Conservation (phyloP, 768 basidiomycete species). For the Amanita pseudoporphyria region DNA sequence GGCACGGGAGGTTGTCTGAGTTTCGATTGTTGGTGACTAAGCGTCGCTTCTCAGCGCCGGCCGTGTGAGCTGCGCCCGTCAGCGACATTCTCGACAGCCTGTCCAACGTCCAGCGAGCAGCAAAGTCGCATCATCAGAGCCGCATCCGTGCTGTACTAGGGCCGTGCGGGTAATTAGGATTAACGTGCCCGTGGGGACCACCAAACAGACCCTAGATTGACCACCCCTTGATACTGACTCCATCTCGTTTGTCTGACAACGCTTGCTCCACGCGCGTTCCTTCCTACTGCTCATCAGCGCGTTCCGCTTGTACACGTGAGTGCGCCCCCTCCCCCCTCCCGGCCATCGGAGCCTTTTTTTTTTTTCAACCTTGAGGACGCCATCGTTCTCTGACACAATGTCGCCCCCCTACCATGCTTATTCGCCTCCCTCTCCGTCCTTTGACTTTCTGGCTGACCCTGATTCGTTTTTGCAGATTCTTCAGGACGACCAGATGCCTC, state of each 20-base stretch:
- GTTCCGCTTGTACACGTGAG: slow-evolving; percentile 18
- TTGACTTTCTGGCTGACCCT: slow-evolving; percentile 17
- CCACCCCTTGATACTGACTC: slow-evolving; percentile 13
- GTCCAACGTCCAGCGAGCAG: too few relatives aligned
- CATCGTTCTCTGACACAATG: slow-evolving; percentile 10
- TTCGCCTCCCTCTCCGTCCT: slow-evolving; percentile 17
- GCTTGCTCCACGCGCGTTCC: slow-evolving; percentile 5
- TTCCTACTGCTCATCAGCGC: slow-evolving; percentile 7
- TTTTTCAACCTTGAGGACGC: background rate
- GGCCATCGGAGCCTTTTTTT: slow-evolving; percentile 3
- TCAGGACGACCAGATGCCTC: slow-evolving; percentile 24
- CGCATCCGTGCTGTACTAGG: too few relatives aligned
- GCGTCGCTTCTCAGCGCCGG: background rate
- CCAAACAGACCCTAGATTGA: slow-evolving; percentile 7
- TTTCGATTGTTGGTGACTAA: background rate
- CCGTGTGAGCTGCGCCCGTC: background rate
- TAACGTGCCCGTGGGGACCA: too few relatives aligned
- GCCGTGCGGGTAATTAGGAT: too few relatives aligned
- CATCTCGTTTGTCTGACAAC: slow-evolving; percentile 16
- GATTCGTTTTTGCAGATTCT: slow-evolving; percentile 19
- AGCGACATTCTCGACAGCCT: too few relatives aligned
- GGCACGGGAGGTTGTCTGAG: too few relatives aligned
- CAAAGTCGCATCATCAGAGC: too few relatives aligned
- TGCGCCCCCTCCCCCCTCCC: slow-evolving; percentile 10
- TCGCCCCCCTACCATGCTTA: slow-evolving; percentile 25